Percentiles rank a stretch among this genome's conserved stretches.
Evolutionary conservation across 106 monocot species (phyloP).

Genomic region (Ottelia alismoides): DNA sequence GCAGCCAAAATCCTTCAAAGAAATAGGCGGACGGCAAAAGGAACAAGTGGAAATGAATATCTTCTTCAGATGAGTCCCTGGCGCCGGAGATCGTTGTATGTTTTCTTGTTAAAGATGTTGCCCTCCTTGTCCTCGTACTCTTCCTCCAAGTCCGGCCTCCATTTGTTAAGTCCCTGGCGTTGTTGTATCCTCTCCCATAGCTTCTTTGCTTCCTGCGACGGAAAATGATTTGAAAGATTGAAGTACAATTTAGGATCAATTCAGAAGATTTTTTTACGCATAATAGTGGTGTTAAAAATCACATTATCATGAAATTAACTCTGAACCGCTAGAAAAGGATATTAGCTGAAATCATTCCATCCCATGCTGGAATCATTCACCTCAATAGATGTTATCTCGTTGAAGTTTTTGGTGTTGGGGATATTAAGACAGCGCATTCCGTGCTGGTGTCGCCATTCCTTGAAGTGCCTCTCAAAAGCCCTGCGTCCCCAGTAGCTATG

Average conservation of each 20-base stretch:
- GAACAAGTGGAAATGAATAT: too few relatives aligned
- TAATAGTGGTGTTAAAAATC: too few relatives aligned
- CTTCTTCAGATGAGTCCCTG: slow-evolving; percentile 76
- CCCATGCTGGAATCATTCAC: slow-evolving; percentile 16
- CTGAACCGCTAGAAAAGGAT: too few relatives aligned
- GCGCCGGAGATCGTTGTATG: slow-evolving; percentile 68
- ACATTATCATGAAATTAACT: too few relatives aligned
- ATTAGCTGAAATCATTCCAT: too few relatives aligned
- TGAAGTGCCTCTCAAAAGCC: slow-evolving; percentile 84
- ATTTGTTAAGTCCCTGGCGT: slow-evolving; percentile 59
- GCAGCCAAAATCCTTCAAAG: too few relatives aligned
- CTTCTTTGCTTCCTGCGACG: slow-evolving; percentile 59
- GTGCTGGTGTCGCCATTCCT: slow-evolving; percentile 84
- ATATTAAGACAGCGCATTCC: slow-evolving; percentile 79
- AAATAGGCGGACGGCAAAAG: too few relatives aligned
- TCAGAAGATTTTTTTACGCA: too few relatives aligned
- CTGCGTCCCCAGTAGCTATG: slow-evolving; percentile 77
- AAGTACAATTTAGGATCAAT: too few relatives aligned
- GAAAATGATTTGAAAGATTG: too few relatives aligned
- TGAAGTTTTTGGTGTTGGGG: slow-evolving; percentile 83
- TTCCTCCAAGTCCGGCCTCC: slow-evolving; percentile 79
- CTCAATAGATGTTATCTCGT: slow-evolving; percentile 75
- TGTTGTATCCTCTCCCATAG: slow-evolving; percentile 79
- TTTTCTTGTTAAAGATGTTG: slow-evolving; percentile 78
- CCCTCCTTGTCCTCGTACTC: slow-evolving; percentile 75